A percentile compares a stretch with the other conserved stretches of the same genome.
phyloP scores from a whole-genome alignment of 2,329 filamentous ascomycete species.

The Colletotrichum spaethianum region DNA sequence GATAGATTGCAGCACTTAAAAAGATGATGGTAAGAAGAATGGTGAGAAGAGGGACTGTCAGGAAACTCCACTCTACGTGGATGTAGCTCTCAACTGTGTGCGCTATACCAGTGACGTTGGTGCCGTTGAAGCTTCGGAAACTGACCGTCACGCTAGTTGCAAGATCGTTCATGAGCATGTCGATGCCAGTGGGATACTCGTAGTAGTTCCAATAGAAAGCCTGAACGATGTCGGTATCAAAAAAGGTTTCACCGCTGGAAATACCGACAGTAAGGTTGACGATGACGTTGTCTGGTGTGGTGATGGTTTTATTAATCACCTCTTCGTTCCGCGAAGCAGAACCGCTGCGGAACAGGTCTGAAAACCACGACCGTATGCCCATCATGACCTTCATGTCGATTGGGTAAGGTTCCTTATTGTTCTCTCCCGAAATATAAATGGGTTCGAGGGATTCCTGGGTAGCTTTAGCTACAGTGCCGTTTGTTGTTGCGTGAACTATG shows the following conservation, averaged over 20 bases:
- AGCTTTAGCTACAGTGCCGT: slow-evolving; percentile 46
- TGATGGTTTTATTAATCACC: slow-evolving; percentile 47
- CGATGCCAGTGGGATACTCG: slow-evolving; percentile 51
- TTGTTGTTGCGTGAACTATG: slow-evolving; percentile 41
- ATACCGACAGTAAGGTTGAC: slow-evolving; percentile 53
- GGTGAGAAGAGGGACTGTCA: slow-evolving; percentile 50
- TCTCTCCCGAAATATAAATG: slow-evolving; percentile 42
- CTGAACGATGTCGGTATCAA: slow-evolving; percentile 54
- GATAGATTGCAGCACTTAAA: slow-evolving; percentile 46
- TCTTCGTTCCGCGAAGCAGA: slow-evolving; percentile 46
- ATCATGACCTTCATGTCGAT: slow-evolving; percentile 49
- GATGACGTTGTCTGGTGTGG: slow-evolving; percentile 45
- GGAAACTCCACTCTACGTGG: slow-evolving; percentile 53
- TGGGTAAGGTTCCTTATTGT: slow-evolving; percentile 42
- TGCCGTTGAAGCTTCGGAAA: slow-evolving; percentile 49
- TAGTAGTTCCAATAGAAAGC: slow-evolving; percentile 59
- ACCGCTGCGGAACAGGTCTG: slow-evolving; percentile 48
- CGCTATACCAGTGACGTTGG: slow-evolving; percentile 48
- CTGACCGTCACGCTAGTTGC: slow-evolving; percentile 53
- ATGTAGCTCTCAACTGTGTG: slow-evolving; percentile 50
- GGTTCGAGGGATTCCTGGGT: slow-evolving; percentile 35
- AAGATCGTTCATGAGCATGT: slow-evolving; percentile 52
- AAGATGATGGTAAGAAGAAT: slow-evolving; percentile 50
- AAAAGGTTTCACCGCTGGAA: slow-evolving; percentile 50
- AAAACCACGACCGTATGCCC: slow-evolving; percentile 51